These are phyloP conservation scores for Magnusiomyces fungicola DNA, from an alignment of 1,139 yeast species.

Conservation along the genomic window DNA sequence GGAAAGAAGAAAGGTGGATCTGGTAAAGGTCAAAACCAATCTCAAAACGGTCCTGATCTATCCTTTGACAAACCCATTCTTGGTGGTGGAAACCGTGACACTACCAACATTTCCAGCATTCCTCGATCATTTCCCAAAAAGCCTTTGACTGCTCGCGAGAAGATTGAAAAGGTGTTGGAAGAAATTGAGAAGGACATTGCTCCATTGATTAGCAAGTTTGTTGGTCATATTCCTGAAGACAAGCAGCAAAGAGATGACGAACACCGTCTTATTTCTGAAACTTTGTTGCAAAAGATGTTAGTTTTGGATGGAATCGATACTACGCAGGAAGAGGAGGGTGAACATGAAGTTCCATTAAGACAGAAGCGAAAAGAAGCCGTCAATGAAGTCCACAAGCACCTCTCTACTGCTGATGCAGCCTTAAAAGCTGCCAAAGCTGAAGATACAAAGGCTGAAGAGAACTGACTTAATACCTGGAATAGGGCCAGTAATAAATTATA, in stretches of 20 bases:
- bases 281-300: slow-evolving; percentile 35
- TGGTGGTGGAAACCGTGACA: not conserved
- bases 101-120: not conserved
- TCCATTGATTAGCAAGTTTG: slow-evolving; percentile 27
- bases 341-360: slow-evolving; percentile 22
- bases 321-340: slow-evolving; percentile 21
- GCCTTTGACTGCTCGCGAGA: slow-evolving; percentile 27
- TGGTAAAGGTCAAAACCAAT: not conserved
- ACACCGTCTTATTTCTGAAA: slow-evolving; percentile 33
- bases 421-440: not conserved
- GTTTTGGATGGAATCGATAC: slow-evolving; percentile 36
- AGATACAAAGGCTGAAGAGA: too few species aligned
- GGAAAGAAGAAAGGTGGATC: not conserved
- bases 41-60: not conserved
- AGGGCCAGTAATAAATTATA: too few species aligned
- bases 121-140: not conserved
- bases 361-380: slow-evolving; percentile 33
- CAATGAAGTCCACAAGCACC: slow-evolving; percentile 32
- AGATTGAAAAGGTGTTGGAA: slow-evolving; percentile 26
- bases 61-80: not conserved
- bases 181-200: slow-evolving; percentile 28
- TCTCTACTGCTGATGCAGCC: slow-evolving; percentile 30
- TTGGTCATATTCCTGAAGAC: slow-evolving; percentile 21
- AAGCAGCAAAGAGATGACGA: slow-evolving; percentile 27
- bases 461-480: too few species aligned